phyloP scores from a whole-genome alignment of 192 early-diverging fungal genomes.

The Chytriomyces sp. region DNA sequence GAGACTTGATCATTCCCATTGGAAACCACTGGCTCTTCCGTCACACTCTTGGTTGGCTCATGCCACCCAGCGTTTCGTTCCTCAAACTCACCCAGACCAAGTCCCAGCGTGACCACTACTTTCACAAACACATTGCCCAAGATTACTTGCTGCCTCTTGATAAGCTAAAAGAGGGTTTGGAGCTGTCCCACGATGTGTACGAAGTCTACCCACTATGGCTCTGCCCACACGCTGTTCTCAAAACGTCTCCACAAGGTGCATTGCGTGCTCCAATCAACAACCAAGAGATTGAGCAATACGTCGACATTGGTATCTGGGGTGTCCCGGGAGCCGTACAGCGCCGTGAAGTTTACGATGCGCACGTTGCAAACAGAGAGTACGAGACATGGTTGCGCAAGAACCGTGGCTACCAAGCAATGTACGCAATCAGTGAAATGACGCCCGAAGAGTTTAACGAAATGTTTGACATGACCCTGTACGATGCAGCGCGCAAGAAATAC shows the following conservation, averaged over 20 bases:
- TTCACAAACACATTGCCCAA: conserved; percentile 43
- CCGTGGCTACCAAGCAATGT: conserved; percentile 45
- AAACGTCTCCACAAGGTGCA: conserved; percentile 36
- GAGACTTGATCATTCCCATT: conserved; percentile 46
- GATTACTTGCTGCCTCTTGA: conserved; percentile 45
- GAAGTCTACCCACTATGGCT: conserved; percentile 51
- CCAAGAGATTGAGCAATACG: conserved; percentile 41
- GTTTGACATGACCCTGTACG: conserved; percentile 50
- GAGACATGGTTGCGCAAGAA: conserved; percentile 37
- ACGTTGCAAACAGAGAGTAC: conserved; percentile 34
- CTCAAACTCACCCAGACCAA: conserved; percentile 48
- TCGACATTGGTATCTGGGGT: conserved; percentile 52
- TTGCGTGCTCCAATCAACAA: conserved; percentile 30
- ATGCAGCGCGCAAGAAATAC: conserved; percentile 41
- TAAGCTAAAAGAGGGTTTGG: conserved; percentile 39
- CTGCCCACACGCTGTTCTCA: conserved; percentile 41
- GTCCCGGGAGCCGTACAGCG: conserved; percentile 34
- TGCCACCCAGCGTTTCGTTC: conserved; percentile 42
- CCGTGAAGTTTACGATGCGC: conserved; percentile 36
- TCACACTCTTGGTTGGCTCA: conserved; percentile 45
- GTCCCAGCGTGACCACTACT: conserved; percentile 35
- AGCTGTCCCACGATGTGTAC: conserved; percentile 44
- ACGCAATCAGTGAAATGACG: conserved; percentile 42
- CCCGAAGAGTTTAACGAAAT: conserved; percentile 45
- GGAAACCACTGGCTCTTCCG: conserved; percentile 48